Conservation (phyloP, 441 rosid genomes). For the Aquilaria agallochum region DNA sequence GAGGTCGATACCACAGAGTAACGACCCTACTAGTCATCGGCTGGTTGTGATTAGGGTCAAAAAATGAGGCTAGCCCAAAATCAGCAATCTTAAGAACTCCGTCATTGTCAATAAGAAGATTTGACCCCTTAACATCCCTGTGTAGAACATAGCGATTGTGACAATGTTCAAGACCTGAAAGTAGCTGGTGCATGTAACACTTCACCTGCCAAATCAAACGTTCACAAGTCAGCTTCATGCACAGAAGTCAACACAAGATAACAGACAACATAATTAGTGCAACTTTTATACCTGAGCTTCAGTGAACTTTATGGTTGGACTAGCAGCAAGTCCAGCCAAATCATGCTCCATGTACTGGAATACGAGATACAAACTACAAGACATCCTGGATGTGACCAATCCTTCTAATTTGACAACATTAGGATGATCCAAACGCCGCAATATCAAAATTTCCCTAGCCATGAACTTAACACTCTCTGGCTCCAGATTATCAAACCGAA, state of each 20-base stretch:
- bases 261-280: not conserved
- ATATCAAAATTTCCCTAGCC: slow-evolving; percentile 62
- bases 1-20: slow-evolving; percentile 72
- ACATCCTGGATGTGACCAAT: slow-evolving; percentile 55
- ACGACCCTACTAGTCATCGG: slow-evolving; percentile 73
- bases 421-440: slow-evolving; percentile 59
- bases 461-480: slow-evolving; percentile 66
- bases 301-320: slow-evolving; percentile 50
- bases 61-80: slow-evolving; percentile 62
- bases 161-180: slow-evolving; percentile 65
- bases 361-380: slow-evolving; percentile 60
- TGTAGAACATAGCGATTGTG: slow-evolving; percentile 51
- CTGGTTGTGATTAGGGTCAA: slow-evolving; percentile 47
- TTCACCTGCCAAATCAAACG: slow-evolving; percentile 36
- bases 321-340: slow-evolving; percentile 59
- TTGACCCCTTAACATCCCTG: slow-evolving; percentile 66
- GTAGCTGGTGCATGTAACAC: slow-evolving; percentile 53
- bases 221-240: slow-evolving; percentile 3
- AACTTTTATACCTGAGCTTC: slow-evolving; percentile 44
- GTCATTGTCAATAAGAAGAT: slow-evolving; percentile 47
- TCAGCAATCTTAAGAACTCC: slow-evolving; percentile 65
- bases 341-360: slow-evolving; percentile 67
- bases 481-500: slow-evolving; percentile 62
- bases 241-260: not conserved
- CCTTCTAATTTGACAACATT: slow-evolving; percentile 61